phyloP scores from a whole-genome alignment of 129 eudicot species.

The Saposhnikovia divaricata region DNA sequence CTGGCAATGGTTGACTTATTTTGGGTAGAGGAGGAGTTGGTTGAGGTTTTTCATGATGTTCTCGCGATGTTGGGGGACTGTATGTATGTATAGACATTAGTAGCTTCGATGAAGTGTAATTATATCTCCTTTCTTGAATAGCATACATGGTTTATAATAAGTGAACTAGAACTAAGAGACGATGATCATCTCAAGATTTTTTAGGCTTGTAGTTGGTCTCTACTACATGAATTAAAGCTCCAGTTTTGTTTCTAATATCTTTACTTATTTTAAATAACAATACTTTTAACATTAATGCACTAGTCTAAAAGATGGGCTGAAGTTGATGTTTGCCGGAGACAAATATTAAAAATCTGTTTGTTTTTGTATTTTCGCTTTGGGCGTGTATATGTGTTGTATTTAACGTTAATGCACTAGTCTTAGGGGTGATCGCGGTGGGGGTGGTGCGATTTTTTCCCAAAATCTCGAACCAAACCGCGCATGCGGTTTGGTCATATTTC shows the following conservation, averaged over 20 bases:
- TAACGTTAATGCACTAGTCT: too few relatives aligned
- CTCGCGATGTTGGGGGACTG: neutral
- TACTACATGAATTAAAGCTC: neutral
- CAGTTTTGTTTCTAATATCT: neutral
- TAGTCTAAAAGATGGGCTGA: neutral
- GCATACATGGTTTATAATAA: neutral
- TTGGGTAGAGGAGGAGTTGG: neutral
- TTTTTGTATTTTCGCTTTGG: neutral
- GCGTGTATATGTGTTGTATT: neutral
- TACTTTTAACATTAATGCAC: neutral
- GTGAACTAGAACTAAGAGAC: neutral
- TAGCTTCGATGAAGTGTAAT: neutral
- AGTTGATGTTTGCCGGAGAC: neutral
- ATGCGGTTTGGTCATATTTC: too few relatives aligned
- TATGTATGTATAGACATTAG: neutral
- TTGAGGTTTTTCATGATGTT: neutral
- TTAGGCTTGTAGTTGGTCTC: neutral
- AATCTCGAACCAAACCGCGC: too few relatives aligned
- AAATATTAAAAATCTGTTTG: neutral
- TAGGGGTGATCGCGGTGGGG: too few relatives aligned
- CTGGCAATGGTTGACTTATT: neutral
- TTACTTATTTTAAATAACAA: neutral
- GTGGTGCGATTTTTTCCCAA: too few relatives aligned
- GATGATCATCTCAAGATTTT: neutral
- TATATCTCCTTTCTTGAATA: neutral